Evolutionary conservation across 352 stramenopile genomes (phyloP), one percentile per base, ranked within the genome.

Genomic region (Aphanomyces cochlioides): DNA sequence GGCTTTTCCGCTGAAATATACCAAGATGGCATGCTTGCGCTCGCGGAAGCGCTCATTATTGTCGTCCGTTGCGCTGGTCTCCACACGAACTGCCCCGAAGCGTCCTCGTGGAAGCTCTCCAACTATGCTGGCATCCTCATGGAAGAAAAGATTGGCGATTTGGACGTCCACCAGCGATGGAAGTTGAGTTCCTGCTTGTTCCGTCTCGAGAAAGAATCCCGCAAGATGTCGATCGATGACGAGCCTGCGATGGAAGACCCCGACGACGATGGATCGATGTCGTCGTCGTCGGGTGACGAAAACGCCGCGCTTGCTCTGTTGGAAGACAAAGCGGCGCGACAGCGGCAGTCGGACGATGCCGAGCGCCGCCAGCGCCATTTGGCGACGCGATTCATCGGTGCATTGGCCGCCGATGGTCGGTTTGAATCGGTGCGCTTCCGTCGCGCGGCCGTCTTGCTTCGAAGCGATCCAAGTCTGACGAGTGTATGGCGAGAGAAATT

Each of bases 321-420:
- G 0, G 84, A 92, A 58, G 80, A 84, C 21, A 78, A 89, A 43
- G 77, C 81, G 13, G 73, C 74, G 3, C 57, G 75, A 15, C 63
- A 63, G 60, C 41, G 53, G 60, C 34, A 72, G 64, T 17, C 40
- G 66, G 17, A 28, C 66, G 65, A 72, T 36, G 36, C 17, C 43
- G 60, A n/a, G 12, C 59, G 73, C 57, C 56, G 61, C 56, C 56
- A 58, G 48, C 56, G 76, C 76, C 1, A 72, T 59, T 66, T 83
- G 4, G 72, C 75, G 40, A 82, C 81, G 56, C 82, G 82, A 1
- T 92, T 93, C 47, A 73, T 90, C 5, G 79, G 81, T 13, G 78
- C 78, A n/a, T 68, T 93, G 7, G 80, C 85, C 12, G 85, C 87
- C 37, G 83, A 93, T 54, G 85, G 83, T 15, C 82, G 85, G 2